phyloP scores from a whole-genome alignment of 352 stramenopile species.

The Globisporangium cederbergense region DNA sequence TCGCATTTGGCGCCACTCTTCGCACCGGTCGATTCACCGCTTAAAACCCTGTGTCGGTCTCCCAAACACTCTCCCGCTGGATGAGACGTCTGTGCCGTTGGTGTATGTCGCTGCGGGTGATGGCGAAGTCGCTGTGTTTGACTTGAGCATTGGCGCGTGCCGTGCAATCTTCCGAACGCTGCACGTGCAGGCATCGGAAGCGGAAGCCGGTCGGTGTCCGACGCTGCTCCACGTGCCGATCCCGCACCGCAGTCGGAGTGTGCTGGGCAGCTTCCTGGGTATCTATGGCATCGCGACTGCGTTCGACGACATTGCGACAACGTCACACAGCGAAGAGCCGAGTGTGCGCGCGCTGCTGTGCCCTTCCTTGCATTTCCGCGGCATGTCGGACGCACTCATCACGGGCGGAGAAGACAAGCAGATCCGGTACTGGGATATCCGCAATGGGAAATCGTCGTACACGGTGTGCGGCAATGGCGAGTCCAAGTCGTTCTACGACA shows the following conservation, averaged over 20 bases:
- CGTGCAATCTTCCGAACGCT: slow-evolving; percentile 91
- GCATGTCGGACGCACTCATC: slow-evolving; percentile 84
- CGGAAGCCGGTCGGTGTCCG: slow-evolving; percentile 69
- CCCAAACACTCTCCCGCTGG: slow-evolving; percentile 69
- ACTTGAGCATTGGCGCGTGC: slow-evolving; percentile 88
- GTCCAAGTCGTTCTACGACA: slow-evolving; percentile 86
- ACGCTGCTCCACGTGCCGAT: slow-evolving; percentile 76
- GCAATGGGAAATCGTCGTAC: slow-evolving; percentile 91
- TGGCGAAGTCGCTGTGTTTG: slow-evolving; percentile 89
- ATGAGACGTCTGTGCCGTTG: slow-evolving; percentile 82
- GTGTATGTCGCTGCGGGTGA: slow-evolving; percentile 93
- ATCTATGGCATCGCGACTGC: slow-evolving; percentile 80
- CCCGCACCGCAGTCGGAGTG: slow-evolving; percentile 63
- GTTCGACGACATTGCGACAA: slow-evolving; percentile 81
- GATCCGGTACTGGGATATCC: slow-evolving; percentile 98
- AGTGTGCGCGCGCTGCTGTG: slow-evolving; percentile 87
- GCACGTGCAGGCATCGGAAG: slow-evolving; percentile 68
- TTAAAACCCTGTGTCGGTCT: slow-evolving; percentile 81
- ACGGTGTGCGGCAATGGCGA: slow-evolving; percentile 88
- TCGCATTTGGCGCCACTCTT: slow-evolving; percentile 96
- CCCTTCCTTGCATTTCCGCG: slow-evolving; percentile 84
- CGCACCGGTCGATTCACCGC: slow-evolving; percentile 86
- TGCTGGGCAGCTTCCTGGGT: slow-evolving; percentile 71
- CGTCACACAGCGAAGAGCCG: slow-evolving; percentile 65
- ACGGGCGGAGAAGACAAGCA: slow-evolving; percentile 93